Conservation (phyloP, 345 rosid genomes). For the Microcos paniculata region DNA sequence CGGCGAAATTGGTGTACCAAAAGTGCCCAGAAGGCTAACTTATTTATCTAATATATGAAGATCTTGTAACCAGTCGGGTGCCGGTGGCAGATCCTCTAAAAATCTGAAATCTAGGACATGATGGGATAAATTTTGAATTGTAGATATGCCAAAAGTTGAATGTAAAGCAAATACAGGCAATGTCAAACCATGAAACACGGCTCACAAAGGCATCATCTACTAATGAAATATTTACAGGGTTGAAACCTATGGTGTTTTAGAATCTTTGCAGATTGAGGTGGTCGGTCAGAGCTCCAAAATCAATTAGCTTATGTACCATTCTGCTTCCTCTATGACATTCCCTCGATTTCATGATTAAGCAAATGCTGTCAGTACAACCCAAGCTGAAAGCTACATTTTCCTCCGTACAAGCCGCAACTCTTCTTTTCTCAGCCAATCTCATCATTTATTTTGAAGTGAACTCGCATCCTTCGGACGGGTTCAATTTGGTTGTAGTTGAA, state of each 20-base stretch:
- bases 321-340: constrained; percentile 5
- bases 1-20: neutral
- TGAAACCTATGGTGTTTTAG: neutral
- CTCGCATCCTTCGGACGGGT: constrained; percentile 63
- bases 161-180: neutral
- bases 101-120: neutral
- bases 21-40: too few species aligned
- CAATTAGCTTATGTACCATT: constrained; percentile 23
- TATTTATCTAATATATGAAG: too few species aligned
- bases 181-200: constrained; percentile 4
- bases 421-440: constrained; percentile 11
- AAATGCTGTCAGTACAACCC: neutral
- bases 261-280: neutral
- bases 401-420: constrained; percentile 6
- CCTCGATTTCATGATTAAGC: constrained; percentile 1
- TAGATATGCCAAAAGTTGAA: too few species aligned
- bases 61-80: neutral
- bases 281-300: constrained; percentile 10
- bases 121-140: neutral
- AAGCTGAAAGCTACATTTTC: neutral
- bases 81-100: neutral
- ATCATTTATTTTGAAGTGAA: constrained; percentile 4
- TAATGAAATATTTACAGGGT: constrained; percentile 32
- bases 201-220: neutral
- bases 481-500: constrained; percentile 15